Base-by-base conservation (phyloP, 768 basidiomycete species). In the Phaeotremella fagi region DNA sequence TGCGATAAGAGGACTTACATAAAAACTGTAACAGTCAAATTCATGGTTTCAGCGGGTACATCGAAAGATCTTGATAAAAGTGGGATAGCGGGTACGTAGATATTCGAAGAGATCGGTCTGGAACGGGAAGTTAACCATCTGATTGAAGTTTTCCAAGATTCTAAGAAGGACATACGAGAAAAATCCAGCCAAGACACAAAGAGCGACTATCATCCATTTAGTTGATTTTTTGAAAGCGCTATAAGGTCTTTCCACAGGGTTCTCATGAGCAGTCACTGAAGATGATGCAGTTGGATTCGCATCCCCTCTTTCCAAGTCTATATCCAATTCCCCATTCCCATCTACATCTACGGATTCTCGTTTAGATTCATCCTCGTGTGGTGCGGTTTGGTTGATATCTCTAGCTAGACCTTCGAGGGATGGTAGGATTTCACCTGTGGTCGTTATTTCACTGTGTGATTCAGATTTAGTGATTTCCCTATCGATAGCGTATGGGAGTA, bases 61-160 rank as follows among this genome's bases (percentile, higher is more conserved):
- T 83, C 67, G 64, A 91, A 87, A 2, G 76, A 84, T 20, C 56
- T 56, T 0, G 83, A 78, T 22, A 90, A 74, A 0, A 80, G 78
- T 1, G 88, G 88, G 36, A 91, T 84, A 12, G 83, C 86, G 4
- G 87, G 87, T 45, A 87, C 82, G 68, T 88, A 89, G 51, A 88
- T 85, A 52, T 83, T 88, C 2, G 85, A 79, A 1, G 86, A 85
- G 12, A 88, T 75, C 0, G 85, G 85, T 22, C 61, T 63, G 50
- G n/a, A n/a, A n/a, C n/a, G n/a, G n/a, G n/a, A n/a, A n/a, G n/a
- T n/a, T n/a, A n/a, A n/a, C n/a, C n/a, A n/a, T n/a, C n/a, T n/a
- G n/a, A n/a, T n/a, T n/a, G n/a, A n/a, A n/a, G n/a, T n/a, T n/a
- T n/a, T n/a, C n/a, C n/a, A n/a, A n/a, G n/a, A n/a, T n/a, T n/a